Evolutionary conservation across 306 rosid genomes (phyloP).

Genomic region (Gynostemma pentaphyllum): DNA sequence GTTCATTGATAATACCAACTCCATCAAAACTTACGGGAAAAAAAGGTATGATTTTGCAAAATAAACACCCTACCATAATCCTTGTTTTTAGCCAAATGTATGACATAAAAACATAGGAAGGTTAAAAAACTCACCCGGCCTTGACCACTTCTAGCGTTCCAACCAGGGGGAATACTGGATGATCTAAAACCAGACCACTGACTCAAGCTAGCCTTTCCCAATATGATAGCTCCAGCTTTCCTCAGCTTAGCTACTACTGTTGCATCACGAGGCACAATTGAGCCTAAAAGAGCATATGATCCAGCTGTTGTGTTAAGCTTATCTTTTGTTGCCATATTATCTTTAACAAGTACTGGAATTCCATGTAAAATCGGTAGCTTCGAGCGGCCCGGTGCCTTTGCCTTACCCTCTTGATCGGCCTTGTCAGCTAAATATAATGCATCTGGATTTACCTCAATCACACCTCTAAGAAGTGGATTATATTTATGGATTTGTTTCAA

Average conservation of each 20-base stretch:
- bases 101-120: too few relatives aligned
- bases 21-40: too few relatives aligned
- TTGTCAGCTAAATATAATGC: background rate
- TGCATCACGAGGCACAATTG: background rate
- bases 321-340: background rate
- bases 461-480: background rate
- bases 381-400: background rate
- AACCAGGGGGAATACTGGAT: background rate
- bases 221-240: conserved; percentile 2
- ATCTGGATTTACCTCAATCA: background rate
- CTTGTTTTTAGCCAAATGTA: too few relatives aligned
- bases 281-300: background rate
- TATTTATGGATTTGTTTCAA: background rate
- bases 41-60: too few relatives aligned
- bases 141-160: background rate
- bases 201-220: background rate
- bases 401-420: background rate
- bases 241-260: background rate
- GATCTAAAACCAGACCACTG: background rate
- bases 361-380: background rate
- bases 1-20: too few relatives aligned
- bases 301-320: background rate
- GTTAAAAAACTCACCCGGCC: background rate
- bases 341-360: background rate
- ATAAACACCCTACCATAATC: too few relatives aligned